A percentile compares a stretch with the other conserved stretches of the same genome.
These are phyloP conservation scores for Cichorium intybus DNA, from an alignment of 140 eudicot species.

Conservation along the genomic window DNA sequence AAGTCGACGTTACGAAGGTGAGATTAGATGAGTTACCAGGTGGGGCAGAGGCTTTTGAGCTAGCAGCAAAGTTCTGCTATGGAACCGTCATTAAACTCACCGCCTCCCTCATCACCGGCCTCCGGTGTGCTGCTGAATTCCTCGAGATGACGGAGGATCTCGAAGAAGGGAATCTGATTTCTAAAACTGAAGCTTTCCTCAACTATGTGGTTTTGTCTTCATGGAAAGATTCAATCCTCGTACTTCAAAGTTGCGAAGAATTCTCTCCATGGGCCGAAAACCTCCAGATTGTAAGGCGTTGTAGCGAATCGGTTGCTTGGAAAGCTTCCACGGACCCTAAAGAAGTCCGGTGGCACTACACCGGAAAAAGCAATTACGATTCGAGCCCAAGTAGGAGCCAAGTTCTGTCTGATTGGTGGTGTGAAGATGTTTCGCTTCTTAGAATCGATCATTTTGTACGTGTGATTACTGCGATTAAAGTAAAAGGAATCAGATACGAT, in stretches of 20 bases:
- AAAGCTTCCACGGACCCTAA: conserved; percentile 84
- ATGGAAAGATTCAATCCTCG: conserved; percentile 88
- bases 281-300: conserved; percentile 85
- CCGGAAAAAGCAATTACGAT: conserved; percentile 53
- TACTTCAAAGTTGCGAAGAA: conserved; percentile 69
- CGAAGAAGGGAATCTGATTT: conserved; percentile 91
- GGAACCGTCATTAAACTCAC: conserved; percentile 83
- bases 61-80: conserved; percentile 91
- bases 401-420: conserved; percentile 90
- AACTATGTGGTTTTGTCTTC: conserved; percentile 89
- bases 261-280: conserved; percentile 96
- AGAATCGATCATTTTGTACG: conserved; percentile 91
- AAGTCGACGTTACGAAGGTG: conserved; percentile 52
- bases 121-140: conserved; percentile 90
- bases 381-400: conserved; percentile 59
- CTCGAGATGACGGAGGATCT: conserved; percentile 95
- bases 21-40: conserved; percentile 81
- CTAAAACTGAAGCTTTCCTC: conserved; percentile 87
- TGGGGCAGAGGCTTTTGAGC: conserved; percentile 79
- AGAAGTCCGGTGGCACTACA: conserved; percentile 71
- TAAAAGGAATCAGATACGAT: conserved; percentile 77
- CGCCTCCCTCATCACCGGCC: conserved; percentile 73
- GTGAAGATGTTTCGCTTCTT: conserved; percentile 79
- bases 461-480: conserved; percentile 81
- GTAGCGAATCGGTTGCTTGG: conserved; percentile 93